A percentile compares a stretch with the other conserved stretches of the same genome.
These are phyloP conservation scores for Stephanodiscus triporus DNA, from an alignment of 108 stramenopile species.

Conservation along the genomic window DNA sequence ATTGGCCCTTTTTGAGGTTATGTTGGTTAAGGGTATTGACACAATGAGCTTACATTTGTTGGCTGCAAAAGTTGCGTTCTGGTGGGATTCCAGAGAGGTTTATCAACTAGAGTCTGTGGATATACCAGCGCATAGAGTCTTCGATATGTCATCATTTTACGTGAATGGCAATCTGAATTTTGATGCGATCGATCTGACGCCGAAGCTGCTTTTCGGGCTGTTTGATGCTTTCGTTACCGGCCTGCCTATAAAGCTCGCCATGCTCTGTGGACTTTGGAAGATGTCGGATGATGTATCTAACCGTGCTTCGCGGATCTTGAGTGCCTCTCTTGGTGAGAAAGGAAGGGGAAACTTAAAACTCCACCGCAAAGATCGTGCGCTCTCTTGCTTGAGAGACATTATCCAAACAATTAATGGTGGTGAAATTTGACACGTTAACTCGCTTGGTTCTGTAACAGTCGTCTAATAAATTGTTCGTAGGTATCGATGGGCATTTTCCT, in stretches of 20 bases:
- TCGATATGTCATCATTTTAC: conserved; percentile 30
- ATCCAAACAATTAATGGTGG: conserved; percentile 21
- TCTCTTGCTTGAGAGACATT: conserved; percentile 20
- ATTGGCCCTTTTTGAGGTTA: conserved; percentile 29
- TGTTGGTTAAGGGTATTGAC: conserved; percentile 34
- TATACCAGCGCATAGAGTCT: conserved; percentile 20
- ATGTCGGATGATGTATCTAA: conserved; percentile 44
- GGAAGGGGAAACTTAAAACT: background rate
- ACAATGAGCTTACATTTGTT: conserved; percentile 37
- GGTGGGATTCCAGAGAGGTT: conserved; percentile 33
- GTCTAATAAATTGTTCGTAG: too few relatives aligned
- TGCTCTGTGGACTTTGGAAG: conserved; percentile 36
- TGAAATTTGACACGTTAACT: background rate
- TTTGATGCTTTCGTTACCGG: conserved; percentile 26
- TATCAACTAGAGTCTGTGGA: conserved; percentile 9
- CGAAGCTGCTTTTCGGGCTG: conserved; percentile 7
- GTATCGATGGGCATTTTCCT: background rate
- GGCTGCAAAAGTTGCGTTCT: conserved; percentile 34
- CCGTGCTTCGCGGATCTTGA: conserved; percentile 25
- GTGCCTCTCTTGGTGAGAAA: background rate
- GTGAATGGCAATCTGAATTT: conserved; percentile 25
- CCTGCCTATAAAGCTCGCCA: conserved; percentile 31
- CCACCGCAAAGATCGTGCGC: background rate
- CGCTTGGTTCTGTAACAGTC: too few relatives aligned
- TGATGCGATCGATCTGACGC: conserved; percentile 18